phyloP scores from a whole-genome alignment of 2,329 filamentous ascomycete genomes.

The Botryotinia narcissicola region DNA sequence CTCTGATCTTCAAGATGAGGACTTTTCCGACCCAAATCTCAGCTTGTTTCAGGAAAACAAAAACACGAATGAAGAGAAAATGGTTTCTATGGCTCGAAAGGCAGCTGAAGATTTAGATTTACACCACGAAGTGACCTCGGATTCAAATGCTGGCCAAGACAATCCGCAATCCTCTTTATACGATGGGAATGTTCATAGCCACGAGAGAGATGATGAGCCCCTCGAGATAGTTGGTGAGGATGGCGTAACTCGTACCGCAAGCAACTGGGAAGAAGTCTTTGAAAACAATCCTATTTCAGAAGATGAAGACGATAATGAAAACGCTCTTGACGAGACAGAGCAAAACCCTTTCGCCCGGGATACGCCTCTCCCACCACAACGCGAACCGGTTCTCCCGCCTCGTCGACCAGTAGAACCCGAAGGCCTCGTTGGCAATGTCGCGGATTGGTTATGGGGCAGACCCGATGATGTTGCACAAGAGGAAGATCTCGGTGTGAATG shows the following conservation, averaged over 20 bases:
- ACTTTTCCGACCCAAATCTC: slow-evolving; percentile 15
- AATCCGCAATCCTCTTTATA: not conserved
- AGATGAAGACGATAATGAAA: slow-evolving; percentile 23
- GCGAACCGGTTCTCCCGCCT: slow-evolving; percentile 22
- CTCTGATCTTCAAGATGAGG: slow-evolving; percentile 40
- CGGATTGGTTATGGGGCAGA: slow-evolving; percentile 62
- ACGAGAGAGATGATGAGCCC: slow-evolving; percentile 17
- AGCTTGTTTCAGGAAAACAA: not conserved
- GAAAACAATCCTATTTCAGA: slow-evolving; percentile 30
- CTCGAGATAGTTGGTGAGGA: slow-evolving; percentile 28
- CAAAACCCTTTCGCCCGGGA: slow-evolving; percentile 27
- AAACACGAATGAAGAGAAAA: slow-evolving; percentile 2
- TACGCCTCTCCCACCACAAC: slow-evolving; percentile 23
- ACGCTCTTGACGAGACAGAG: slow-evolving; percentile 18
- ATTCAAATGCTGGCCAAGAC: not conserved
- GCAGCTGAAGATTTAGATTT: slow-evolving; percentile 10
- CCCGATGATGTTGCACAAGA: slow-evolving; percentile 44
- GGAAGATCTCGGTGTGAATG: slow-evolving; percentile 48
- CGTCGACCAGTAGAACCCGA: slow-evolving; percentile 33
- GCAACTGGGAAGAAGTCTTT: slow-evolving; percentile 30
- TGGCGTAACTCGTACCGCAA: slow-evolving; percentile 23
- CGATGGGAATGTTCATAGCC: too few relatives aligned
- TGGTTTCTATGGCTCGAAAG: slow-evolving; percentile 7
- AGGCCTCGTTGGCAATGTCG: slow-evolving; percentile 46
- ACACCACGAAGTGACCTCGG: slow-evolving; percentile 1